Evolutionary conservation across 345 rosid species (phyloP).

Genomic region (Heritiera littoralis): DNA sequence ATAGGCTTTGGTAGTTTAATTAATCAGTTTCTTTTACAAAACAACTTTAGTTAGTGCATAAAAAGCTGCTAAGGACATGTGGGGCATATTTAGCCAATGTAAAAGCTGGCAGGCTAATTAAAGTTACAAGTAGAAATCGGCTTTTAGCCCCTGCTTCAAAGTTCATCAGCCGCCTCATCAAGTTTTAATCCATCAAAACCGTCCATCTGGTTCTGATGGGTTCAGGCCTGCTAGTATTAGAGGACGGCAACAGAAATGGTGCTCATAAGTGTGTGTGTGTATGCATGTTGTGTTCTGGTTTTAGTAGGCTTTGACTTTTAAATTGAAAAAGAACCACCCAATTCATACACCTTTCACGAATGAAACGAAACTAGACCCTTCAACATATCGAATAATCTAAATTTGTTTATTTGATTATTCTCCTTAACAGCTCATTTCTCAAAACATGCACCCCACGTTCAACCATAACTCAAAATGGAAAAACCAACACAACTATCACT

Average conservation of each 20-base stretch:
- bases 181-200: neutral
- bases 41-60: too few relatives aligned
- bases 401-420: slow-evolving; percentile 6
- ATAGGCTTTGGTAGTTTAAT: too few relatives aligned
- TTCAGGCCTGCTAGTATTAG: neutral
- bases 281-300: neutral
- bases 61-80: too few relatives aligned
- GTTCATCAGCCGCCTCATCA: neutral
- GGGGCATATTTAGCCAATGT: too few relatives aligned
- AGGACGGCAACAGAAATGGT: neutral
- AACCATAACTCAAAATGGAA: slow-evolving; percentile 10
- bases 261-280: neutral
- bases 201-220: too few relatives aligned
- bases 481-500: slow-evolving; percentile 20
- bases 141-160: too few relatives aligned
- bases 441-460: slow-evolving; percentile 66
- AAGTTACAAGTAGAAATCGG: too few relatives aligned
- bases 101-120: too few relatives aligned
- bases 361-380: neutral
- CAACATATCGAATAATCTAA: neutral
- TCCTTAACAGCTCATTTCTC: slow-evolving; percentile 25
- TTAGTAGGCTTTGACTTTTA: slow-evolving; percentile 33
- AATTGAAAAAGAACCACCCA: slow-evolving; percentile 32
- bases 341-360: neutral
- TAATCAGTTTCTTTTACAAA: too few relatives aligned